Conservation (phyloP, 441 rosid genomes). For the Bruguiera hainesii region DNA sequence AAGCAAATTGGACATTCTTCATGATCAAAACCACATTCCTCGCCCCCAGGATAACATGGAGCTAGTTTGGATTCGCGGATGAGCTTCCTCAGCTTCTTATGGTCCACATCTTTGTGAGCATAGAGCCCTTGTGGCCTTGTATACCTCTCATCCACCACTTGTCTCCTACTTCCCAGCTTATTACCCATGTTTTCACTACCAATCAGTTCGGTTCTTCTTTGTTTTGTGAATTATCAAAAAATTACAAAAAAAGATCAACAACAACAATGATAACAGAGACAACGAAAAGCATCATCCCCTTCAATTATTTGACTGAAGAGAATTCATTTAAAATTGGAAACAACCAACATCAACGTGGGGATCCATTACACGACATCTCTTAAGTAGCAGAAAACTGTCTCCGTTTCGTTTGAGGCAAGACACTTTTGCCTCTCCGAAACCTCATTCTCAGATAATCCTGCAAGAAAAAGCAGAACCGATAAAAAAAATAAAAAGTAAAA, state of each 20-base stretch:
- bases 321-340: too few species aligned
- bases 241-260: background rate
- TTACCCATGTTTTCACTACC: constrained; percentile 65
- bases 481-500: too few species aligned
- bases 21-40: constrained; percentile 63
- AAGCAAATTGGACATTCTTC: constrained; percentile 99
- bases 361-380: too few species aligned
- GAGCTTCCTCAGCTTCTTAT: constrained; percentile 91
- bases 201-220: constrained; percentile 15
- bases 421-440: too few species aligned
- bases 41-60: constrained; percentile 97
- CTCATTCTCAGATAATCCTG: too few species aligned
- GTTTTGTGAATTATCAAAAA: background rate
- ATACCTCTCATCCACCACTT: constrained; percentile 87
- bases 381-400: too few species aligned
- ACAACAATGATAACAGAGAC: too few species aligned
- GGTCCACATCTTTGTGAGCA: constrained; percentile 81
- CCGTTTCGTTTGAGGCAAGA: too few species aligned
- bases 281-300: too few species aligned
- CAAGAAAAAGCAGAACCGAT: too few species aligned
- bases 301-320: too few species aligned
- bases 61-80: constrained; percentile 96
- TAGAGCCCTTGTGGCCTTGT: constrained; percentile 95
- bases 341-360: too few species aligned
- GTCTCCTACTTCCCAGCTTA: constrained; percentile 87